These are phyloP conservation scores for Didymella exigua DNA, from an alignment of 2,329 filamentous ascomycete genomes.

Conservation along the genomic window DNA sequence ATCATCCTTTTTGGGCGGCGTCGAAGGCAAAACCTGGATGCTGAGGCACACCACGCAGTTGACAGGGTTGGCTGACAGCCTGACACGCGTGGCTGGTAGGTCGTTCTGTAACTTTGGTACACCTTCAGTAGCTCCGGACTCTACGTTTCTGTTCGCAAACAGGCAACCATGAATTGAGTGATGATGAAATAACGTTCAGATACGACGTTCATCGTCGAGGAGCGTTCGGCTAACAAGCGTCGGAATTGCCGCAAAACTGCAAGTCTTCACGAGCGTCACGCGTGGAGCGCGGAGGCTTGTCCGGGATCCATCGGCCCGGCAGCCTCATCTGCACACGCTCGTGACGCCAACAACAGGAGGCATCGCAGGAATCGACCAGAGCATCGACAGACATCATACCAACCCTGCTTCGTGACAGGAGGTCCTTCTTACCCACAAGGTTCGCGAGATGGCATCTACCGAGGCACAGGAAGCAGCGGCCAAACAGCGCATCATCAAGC, in stretches of 20 bases:
- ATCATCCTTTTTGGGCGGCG: constrained; percentile 1
- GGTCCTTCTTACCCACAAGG: neutral
- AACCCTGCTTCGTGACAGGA: constrained; percentile 3
- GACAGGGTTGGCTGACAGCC: constrained; percentile 7
- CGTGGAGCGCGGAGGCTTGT: constrained; percentile 14
- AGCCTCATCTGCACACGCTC: constrained; percentile 4
- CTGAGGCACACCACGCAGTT: constrained; percentile 5
- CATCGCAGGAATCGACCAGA: constrained; percentile 1
- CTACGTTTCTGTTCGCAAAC: neutral
- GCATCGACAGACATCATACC: constrained; percentile 1
- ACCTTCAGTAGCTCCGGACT: neutral
- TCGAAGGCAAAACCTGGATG: constrained; percentile 6
- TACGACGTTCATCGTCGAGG: neutral
- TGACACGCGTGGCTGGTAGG: constrained; percentile 2
- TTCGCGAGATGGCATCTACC: constrained; percentile 33
- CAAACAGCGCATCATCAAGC: constrained; percentile 70
- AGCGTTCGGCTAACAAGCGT: constrained; percentile 18
- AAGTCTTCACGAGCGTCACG: constrained; percentile 1
- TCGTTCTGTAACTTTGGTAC: constrained; percentile 2
- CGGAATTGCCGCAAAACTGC: constrained; percentile 3
- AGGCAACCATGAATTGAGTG: neutral
- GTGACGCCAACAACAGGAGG: constrained; percentile 14
- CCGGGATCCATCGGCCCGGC: constrained; percentile 17
- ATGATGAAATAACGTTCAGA: neutral
- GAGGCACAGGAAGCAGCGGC: constrained; percentile 54